These are phyloP conservation scores for Pogostemon cablin DNA, from an alignment of 257 asterid species.

Conservation along the genomic window DNA sequence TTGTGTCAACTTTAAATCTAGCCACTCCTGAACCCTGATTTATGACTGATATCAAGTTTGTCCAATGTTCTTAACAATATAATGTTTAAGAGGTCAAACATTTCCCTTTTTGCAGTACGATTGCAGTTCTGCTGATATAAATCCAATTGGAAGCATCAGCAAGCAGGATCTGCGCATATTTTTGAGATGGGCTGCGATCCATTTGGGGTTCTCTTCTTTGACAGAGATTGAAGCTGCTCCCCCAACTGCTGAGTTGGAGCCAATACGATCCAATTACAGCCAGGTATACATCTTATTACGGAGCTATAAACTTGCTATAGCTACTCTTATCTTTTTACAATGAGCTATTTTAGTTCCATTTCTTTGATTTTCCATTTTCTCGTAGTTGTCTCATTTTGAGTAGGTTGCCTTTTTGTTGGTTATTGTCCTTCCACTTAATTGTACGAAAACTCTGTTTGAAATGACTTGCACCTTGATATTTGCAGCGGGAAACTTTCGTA, in stretches of 20 bases:
- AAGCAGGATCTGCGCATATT: slow-evolving; percentile 84
- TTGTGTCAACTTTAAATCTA: slow-evolving; percentile 20
- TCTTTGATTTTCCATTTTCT: background rate
- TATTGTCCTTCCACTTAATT: slow-evolving; percentile 8
- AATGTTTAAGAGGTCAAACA: background rate
- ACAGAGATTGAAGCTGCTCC: slow-evolving; percentile 94
- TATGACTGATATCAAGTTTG: slow-evolving; percentile 14
- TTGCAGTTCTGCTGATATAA: slow-evolving; percentile 98
- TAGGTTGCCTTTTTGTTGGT: background rate
- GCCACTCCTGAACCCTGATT: slow-evolving; percentile 3
- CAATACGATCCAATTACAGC: slow-evolving; percentile 73
- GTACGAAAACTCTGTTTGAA: background rate
- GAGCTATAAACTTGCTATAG: background rate
- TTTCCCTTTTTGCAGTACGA: slow-evolving; percentile 67
- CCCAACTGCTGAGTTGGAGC: slow-evolving; percentile 95
- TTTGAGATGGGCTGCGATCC: slow-evolving; percentile 84
- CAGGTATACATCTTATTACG: slow-evolving; percentile 55
- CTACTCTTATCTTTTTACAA: background rate
- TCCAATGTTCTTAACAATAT: slow-evolving; percentile 9
- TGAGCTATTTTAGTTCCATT: background rate
- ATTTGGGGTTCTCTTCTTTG: slow-evolving; percentile 86
- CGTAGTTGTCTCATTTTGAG: background rate
- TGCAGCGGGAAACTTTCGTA: slow-evolving; percentile 4
- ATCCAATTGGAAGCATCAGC: slow-evolving; percentile 94
- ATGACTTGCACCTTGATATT: slow-evolving; percentile 9